Base-by-base conservation (phyloP, 148 eudicot genomes). In the Rhododendron ferrugineum region DNA sequence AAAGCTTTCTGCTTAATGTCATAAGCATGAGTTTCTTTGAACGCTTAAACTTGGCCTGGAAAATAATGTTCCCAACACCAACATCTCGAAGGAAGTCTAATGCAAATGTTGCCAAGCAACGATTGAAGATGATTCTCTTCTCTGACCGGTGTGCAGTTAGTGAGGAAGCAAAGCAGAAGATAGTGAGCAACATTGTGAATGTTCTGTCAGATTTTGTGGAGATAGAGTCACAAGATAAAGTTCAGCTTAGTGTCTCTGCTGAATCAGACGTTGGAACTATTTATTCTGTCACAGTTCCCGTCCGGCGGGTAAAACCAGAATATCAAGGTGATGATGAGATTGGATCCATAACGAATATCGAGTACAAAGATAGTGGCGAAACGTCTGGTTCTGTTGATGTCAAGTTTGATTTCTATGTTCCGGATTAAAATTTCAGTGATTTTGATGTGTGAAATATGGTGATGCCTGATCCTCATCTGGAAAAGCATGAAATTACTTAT, bases 111-210 rank as follows among this genome's bases (percentile, higher is more conserved):
- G 99, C 99, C 75, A 97, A 97, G 88, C 99, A 97, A 85, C 93
- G 99, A 23, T 60, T 97, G 86, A 94, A 93, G 88, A 97, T 97
- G 99, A 97, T 97, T 86, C 91, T 97, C 50, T 97, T 95, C 91
- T 93, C 98, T 56, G 99, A 97, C 87, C 90, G 99, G 20, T 97
- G 99, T 89, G 99, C 93, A 26, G 99, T 97, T 62, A 97, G 95
- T 42, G 96, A 97, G 6, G 99, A 97, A 86, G 99, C 98, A 44
- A 97, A 95, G 84, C 90, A 88, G 93, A 93, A 91, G 88, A 97
- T 97, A 73, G 99, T 97, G 88, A 92, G 90, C 89, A 95, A 93
- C 82, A 86, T 97, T 62, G 98, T 97, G 30, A 89, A 82, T 32
- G 94, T 93, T 36, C 86, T 97, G 58, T 97, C 99, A 16, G 99